Conservation (phyloP, 352 stramenopile genomes). For the Globisporangium rhizosaccharum region DNA sequence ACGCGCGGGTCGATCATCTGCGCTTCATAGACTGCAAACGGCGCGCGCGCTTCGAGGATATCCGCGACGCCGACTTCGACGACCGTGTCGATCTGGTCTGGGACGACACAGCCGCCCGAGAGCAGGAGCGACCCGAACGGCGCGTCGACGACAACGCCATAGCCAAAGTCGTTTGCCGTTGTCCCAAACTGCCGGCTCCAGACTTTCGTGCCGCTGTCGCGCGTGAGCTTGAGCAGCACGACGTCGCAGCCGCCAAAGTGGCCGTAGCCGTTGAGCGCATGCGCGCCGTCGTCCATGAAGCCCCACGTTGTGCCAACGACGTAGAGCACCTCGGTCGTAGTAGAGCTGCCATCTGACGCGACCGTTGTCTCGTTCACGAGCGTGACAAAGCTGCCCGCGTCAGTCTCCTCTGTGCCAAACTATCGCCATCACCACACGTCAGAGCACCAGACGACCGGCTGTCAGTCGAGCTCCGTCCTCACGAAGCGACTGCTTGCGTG, state of each 20-base stretch:
- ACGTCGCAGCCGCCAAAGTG: constrained; percentile 65
- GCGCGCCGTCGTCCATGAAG: constrained; percentile 57
- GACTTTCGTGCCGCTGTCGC: constrained; percentile 37
- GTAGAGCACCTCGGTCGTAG: constrained; percentile 34
- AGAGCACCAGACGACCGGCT: too few species aligned
- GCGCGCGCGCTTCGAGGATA: constrained; percentile 32
- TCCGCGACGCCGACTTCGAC: constrained; percentile 40
- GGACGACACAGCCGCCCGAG: constrained; percentile 32
- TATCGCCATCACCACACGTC: constrained; percentile 4
- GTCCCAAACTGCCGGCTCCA: constrained; percentile 75
- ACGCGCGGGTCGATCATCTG: constrained; percentile 46
- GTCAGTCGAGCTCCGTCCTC: too few species aligned
- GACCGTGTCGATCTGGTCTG: constrained; percentile 32
- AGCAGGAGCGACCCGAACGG: constrained; percentile 50
- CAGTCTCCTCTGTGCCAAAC: constrained; percentile 46
- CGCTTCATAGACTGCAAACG: constrained; percentile 38
- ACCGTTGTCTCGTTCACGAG: constrained; percentile 41
- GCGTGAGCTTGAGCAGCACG: constrained; percentile 51
- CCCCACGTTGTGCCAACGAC: constrained; percentile 66
- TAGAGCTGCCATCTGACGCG: constrained; percentile 4
- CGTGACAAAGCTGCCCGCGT: constrained; percentile 46
- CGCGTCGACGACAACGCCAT: constrained; percentile 42
- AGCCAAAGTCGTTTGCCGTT: constrained; percentile 51
- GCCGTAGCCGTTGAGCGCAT: constrained; percentile 68
- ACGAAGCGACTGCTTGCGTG: too few species aligned